Base-by-base conservation (phyloP, 2,329 filamentous ascomycete species). In the Diaporthe batatas region DNA sequence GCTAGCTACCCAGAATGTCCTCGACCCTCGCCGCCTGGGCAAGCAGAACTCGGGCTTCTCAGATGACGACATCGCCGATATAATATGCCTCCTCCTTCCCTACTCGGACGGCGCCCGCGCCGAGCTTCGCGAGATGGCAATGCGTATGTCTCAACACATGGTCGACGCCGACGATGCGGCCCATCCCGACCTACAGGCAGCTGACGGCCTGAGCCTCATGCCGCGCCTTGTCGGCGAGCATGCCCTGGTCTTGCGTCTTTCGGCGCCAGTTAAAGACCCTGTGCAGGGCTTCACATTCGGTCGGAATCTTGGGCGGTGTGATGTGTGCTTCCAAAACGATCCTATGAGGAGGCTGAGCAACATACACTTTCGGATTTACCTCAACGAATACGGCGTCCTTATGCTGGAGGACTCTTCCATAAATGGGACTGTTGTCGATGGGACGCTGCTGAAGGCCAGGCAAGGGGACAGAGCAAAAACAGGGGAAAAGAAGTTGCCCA, bases 381-480 rank as follows among this genome's bases (percentile, higher is more conserved):
- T 98, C 77, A 99, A 97, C 78, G 86, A 91, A n/a, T 90, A 94
- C 75, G 94, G 93, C 36, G 91, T 93, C 72, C 88, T 98, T 76
- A 98, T 99, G 94, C 85, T 98, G 16, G 92, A 98, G 81, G 96
- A 99, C 79, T 89, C 91, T 80, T 98, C 96, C 0, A 98, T 95
- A n/a, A 99, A 98, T 79, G 96, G 96, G 36, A 98, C 96, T 5
- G 86, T 94, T 73, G 94, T 98, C 72, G 95, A 98, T 82, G 87
- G 90, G 32, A 85, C 86, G 23, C 84, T 94, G 47, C 86, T 99
- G 77, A 85, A 83, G 64, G 78, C 79, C 29, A 83, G 84, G 62
- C 72, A 79, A 75, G 81, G 77, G 73, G 83, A 80, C 72, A 79
- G 80, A 47, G 85, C 80, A 75, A 86, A 76, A 76, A 10, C 70